Conservation (phyloP, 305 asterid genomes). For the Fraxinus angustifolia region DNA sequence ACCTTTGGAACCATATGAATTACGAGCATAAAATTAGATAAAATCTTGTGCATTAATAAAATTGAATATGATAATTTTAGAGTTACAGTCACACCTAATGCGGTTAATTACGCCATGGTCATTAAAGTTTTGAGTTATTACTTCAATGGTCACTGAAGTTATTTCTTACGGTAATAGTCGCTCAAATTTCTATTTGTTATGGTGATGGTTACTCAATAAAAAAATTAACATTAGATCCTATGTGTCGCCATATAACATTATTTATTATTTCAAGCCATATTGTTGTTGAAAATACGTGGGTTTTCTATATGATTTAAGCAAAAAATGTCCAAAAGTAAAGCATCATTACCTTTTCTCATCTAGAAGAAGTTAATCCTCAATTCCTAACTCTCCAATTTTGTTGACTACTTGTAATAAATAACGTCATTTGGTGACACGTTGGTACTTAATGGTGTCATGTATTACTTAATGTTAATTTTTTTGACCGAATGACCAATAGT, state of each 20-base stretch:
- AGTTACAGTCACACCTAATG: background rate
- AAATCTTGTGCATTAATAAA: background rate
- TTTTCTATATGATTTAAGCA: background rate
- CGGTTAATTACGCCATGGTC: background rate
- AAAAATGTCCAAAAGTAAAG: background rate
- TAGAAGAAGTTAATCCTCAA: background rate
- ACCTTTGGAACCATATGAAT: background rate
- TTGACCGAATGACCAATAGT: background rate
- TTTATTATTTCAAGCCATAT: background rate
- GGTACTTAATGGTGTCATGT: background rate
- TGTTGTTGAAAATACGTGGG: background rate
- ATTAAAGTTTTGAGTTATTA: background rate
- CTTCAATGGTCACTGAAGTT: background rate
- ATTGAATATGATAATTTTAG: background rate
- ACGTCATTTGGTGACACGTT: background rate
- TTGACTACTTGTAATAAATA: background rate
- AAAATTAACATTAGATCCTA: background rate
- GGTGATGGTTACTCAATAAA: background rate
- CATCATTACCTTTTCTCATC: background rate
- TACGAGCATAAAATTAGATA: background rate
- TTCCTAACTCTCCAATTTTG: background rate
- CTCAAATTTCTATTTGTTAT: background rate
- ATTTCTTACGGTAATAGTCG: background rate
- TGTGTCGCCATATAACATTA: too few relatives aligned
- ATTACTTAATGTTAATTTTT: background rate